Percentiles rank a stretch among this genome's conserved stretches.
phyloP scores from a whole-genome alignment of 331 rosid species.

The Acacia concinna region DNA sequence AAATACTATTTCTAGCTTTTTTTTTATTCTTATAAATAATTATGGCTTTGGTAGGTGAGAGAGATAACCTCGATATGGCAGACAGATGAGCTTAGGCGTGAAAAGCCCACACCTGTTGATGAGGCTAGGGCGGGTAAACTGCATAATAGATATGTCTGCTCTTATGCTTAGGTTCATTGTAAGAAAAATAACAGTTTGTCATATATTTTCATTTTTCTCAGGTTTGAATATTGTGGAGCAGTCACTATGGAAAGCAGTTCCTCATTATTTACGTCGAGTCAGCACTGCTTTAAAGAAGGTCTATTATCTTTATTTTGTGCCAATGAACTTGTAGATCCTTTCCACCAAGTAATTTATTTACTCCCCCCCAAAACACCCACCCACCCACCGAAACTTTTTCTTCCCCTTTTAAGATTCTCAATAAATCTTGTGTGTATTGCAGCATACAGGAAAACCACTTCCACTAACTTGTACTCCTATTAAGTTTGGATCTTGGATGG shows the following conservation, averaged over 20 bases:
- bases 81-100: slow-evolving; percentile 95
- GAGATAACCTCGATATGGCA: slow-evolving; percentile 98
- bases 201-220: slow-evolving; percentile 35
- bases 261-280: slow-evolving; percentile 89
- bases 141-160: slow-evolving; percentile 23
- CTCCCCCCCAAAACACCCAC: no score
- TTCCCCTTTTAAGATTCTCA: background rate
- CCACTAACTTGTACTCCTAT: slow-evolving; percentile 93
- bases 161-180: slow-evolving; percentile 17
- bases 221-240: slow-evolving; percentile 97
- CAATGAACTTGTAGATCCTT: slow-evolving; percentile 25
- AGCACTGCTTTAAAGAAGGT: slow-evolving; percentile 97
- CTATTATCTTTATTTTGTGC: slow-evolving; percentile 26
- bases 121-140: slow-evolving; percentile 91
- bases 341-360: background rate
- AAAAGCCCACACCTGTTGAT: slow-evolving; percentile 90
- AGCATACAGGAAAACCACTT: slow-evolving; percentile 96
- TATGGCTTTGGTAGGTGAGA: slow-evolving; percentile 65
- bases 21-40: slow-evolving; percentile 17
- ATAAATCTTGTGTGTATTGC: slow-evolving; percentile 23
- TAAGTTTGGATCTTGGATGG: slow-evolving; percentile 97
- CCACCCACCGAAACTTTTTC: background rate
- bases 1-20: slow-evolving; percentile 13
- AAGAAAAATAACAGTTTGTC: slow-evolving; percentile 4
- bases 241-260: slow-evolving; percentile 95